phyloP scores from a whole-genome alignment of 179 eudicot species.

The Silene vulgaris region DNA sequence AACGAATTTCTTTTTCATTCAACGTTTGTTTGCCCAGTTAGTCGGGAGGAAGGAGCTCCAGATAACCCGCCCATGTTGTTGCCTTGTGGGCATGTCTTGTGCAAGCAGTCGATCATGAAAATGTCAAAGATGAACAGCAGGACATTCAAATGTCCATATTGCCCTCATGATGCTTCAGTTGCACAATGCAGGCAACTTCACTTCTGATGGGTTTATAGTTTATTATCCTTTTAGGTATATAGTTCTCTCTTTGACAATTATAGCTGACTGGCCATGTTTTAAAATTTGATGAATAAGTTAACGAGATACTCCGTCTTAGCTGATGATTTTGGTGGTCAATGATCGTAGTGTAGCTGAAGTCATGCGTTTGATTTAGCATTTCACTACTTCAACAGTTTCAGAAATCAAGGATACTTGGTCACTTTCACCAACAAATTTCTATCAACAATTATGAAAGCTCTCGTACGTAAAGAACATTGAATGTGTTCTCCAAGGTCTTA shows the following conservation, averaged over 20 bases:
- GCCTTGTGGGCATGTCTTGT: constrained; percentile 61
- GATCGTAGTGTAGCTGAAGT: neutral
- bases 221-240: constrained; percentile 3
- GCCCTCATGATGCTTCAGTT: constrained; percentile 48
- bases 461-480: too few species aligned
- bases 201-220: constrained; percentile 32
- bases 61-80: constrained; percentile 71
- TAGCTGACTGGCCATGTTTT: neutral
- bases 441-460: neutral
- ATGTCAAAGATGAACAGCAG: constrained; percentile 50
- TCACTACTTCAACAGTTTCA: neutral
- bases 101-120: constrained; percentile 55
- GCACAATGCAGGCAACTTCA: constrained; percentile 51
- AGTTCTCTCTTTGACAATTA: neutral
- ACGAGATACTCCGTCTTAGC: neutral
- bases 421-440: neutral
- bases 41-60: constrained; percentile 54
- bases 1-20: constrained; percentile 58
- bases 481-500: too few species aligned
- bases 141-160: constrained; percentile 64
- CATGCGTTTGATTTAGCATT: neutral
- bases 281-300: constrained; percentile 3
- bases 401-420: neutral
- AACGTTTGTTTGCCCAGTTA: constrained; percentile 59
- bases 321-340: neutral